A percentile compares a stretch with the other conserved stretches of the same genome.
Evolutionary conservation across 192 early-diverging fungal genomes (phyloP).

Genomic region (Dissophora ornata): DNA sequence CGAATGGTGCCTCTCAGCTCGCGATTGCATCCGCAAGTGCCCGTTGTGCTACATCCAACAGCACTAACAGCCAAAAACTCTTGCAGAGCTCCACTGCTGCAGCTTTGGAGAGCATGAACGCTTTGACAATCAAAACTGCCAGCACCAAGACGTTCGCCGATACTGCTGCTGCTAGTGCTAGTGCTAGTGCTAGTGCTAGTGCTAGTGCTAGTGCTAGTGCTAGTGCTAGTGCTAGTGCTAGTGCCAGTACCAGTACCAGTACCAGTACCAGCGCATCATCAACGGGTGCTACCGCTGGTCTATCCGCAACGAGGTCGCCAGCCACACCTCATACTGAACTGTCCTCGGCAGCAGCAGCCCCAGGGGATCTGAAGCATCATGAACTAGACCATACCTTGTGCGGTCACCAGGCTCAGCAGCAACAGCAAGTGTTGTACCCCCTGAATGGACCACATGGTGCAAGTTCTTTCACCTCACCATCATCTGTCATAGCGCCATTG

Average conservation of each 20-base stretch:
- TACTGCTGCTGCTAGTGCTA: neutral
- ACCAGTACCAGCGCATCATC: too few relatives aligned
- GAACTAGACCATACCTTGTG: neutral
- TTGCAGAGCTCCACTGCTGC: neutral
- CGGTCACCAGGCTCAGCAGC: neutral
- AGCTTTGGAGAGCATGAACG: neutral
- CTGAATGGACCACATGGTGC: conserved; percentile 16
- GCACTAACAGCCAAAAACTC: too few relatives aligned
- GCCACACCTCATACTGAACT: neutral
- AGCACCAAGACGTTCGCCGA: neutral
- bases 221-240: too few relatives aligned
- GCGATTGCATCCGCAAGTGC: too few relatives aligned
- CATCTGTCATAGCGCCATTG: neutral
- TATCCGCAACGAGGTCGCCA: too few relatives aligned
- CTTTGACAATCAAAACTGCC: neutral
- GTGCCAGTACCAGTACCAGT: too few relatives aligned
- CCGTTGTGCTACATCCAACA: too few relatives aligned
- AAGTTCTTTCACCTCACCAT: neutral
- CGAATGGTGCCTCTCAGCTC: neutral
- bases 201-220: too few relatives aligned
- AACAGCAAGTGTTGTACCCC: neutral
- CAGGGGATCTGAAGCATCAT: neutral
- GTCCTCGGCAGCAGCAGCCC: neutral
- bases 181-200: too few relatives aligned
- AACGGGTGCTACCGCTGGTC: too few relatives aligned